Percentiles rank a stretch among this genome's conserved stretches.
Evolutionary conservation across 345 rosid species (phyloP).

Genomic region (Salix purpurea): DNA sequence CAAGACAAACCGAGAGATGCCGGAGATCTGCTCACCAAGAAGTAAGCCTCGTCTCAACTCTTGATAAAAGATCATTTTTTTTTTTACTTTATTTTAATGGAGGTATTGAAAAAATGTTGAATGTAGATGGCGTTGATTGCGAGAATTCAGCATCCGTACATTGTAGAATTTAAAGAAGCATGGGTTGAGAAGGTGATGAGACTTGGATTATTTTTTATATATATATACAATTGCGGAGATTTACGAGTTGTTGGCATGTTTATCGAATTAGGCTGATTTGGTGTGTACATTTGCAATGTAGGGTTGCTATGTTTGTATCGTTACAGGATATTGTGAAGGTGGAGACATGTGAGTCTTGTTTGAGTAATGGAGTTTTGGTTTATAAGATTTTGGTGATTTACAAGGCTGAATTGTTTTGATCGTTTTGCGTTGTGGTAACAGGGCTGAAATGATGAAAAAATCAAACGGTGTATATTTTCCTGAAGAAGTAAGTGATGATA

Average conservation of each 20-base stretch:
- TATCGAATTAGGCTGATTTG: neutral
- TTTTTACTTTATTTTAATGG: neutral
- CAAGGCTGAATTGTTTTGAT: neutral
- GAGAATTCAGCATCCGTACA: constrained; percentile 82
- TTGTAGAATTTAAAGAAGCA: constrained; percentile 97
- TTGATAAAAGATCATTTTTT: neutral
- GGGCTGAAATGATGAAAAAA: constrained; percentile 97
- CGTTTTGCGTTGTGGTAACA: constrained; percentile 22
- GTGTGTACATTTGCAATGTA: constrained; percentile 27
- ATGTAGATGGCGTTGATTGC: constrained; percentile 90
- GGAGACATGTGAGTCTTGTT: constrained; percentile 89
- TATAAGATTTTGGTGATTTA: constrained; percentile 13
- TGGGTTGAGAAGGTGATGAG: constrained; percentile 87
- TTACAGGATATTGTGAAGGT: constrained; percentile 98
- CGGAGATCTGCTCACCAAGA: constrained; percentile 98
- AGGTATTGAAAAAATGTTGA: constrained; percentile 1
- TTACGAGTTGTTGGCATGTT: neutral
- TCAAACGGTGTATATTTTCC: constrained; percentile 82
- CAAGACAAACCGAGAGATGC: constrained; percentile 93
- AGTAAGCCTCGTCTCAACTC: constrained; percentile 32
- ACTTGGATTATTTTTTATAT: neutral
- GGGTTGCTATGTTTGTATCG: constrained; percentile 99
- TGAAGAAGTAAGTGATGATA: constrained; percentile 55
- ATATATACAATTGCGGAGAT: neutral
- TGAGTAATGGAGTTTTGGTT: neutral